A percentile compares a stretch with the other conserved stretches of the same genome.
These are phyloP conservation scores for Stramenopiles sp. DNA, from an alignment of 352 stramenopile genomes.

Conservation along the genomic window DNA sequence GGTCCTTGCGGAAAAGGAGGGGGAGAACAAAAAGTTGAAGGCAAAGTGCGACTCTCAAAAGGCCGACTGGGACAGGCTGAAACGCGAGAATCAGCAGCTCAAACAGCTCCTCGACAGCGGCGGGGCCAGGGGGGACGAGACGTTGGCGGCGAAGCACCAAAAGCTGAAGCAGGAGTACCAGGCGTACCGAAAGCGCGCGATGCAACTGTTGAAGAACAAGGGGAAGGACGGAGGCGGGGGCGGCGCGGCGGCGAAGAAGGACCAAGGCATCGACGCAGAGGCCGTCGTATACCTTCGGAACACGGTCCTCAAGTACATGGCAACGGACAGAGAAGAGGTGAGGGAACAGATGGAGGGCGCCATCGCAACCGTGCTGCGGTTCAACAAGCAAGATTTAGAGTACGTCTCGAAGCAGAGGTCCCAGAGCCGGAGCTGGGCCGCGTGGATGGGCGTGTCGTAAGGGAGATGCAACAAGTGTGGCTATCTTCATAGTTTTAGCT, in stretches of 20 bases:
- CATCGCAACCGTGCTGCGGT: constrained; percentile 25
- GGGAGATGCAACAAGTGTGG: no score
- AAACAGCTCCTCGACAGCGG: neutral
- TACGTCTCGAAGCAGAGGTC: neutral
- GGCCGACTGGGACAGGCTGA: neutral
- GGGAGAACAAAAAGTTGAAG: constrained; percentile 23
- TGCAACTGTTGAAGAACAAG: constrained; percentile 23
- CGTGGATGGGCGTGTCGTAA: no score
- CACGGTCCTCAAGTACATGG: constrained; percentile 28
- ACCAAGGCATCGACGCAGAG: constrained; percentile 15
- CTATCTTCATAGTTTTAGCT: no score
- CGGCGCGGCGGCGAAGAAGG: no score
- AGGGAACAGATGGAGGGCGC: constrained; percentile 27
- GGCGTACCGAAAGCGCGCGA: constrained; percentile 25
- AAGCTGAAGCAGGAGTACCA: constrained; percentile 28
- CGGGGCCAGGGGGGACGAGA: neutral
- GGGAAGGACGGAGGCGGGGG: neutral
- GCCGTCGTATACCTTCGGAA: constrained; percentile 28
- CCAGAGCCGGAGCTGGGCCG: neutral
- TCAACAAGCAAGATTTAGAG: constrained; percentile 19
- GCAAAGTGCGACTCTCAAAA: constrained; percentile 22
- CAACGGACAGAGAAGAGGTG: constrained; percentile 20
- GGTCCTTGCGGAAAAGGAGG: constrained; percentile 11
- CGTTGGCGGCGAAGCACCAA: constrained; percentile 23
- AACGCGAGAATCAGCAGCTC: neutral